Percentiles rank a stretch among this genome's conserved stretches.
Conservation (phyloP, 1,284 basidiomycete species). For the Austroboletus novae-zelandiae region DNA sequence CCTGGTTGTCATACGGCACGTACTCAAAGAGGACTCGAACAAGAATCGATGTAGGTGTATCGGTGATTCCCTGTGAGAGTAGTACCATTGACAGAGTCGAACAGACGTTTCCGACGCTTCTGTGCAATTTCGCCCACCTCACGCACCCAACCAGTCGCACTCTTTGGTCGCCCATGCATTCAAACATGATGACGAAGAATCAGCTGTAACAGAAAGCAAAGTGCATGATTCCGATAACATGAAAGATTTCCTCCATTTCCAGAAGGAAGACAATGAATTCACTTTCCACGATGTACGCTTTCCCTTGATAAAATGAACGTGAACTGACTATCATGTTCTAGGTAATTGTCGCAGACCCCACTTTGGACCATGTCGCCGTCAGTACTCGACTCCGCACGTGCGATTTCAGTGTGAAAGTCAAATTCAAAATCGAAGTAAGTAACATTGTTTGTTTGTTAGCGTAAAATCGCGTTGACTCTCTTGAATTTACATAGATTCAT, state of each 20-base stretch:
- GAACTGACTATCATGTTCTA: background rate
- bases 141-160: background rate
- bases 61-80: background rate
- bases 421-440: conserved; percentile 4
- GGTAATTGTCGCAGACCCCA: conserved; percentile 15
- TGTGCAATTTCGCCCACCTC: conserved; percentile 8
- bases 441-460: background rate
- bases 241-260: conserved; percentile 3
- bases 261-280: background rate
- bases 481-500: conserved; percentile 3
- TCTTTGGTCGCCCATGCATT: conserved; percentile 12
- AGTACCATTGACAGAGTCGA: background rate
- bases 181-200: background rate
- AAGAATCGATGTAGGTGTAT: conserved; percentile 4
- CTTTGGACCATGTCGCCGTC: conserved; percentile 6
- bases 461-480: background rate
- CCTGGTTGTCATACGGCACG: background rate
- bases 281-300: conserved; percentile 10
- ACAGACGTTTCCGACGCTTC: conserved; percentile 4
- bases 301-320: background rate
- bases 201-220: background rate
- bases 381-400: conserved; percentile 12
- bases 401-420: background rate
- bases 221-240: background rate
- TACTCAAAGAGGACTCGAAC: background rate